Conservation (phyloP, 73 alveolate genomes). For the Paramecium sexaurelia region DNA sequence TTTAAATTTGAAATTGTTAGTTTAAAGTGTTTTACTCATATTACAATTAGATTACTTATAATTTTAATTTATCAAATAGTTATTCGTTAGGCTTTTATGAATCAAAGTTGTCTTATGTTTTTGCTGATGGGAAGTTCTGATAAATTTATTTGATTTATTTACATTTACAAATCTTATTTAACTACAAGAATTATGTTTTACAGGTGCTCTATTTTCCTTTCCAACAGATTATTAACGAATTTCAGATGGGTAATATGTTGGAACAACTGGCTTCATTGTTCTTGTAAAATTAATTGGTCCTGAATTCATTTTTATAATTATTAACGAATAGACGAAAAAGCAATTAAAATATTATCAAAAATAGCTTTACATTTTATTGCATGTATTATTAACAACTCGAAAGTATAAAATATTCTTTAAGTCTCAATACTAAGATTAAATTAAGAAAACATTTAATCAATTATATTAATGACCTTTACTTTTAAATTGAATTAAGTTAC, state of each 20-base stretch:
- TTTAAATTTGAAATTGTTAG: constrained; percentile 41
- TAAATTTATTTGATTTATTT: not conserved
- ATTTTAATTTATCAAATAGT: not conserved
- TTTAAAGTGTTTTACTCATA: constrained; percentile 15
- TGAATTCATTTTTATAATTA: not conserved
- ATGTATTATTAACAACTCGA: too few relatives aligned
- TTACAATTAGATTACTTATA: not conserved
- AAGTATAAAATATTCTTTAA: too few relatives aligned
- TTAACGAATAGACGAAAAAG: not conserved
- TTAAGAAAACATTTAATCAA: not conserved
- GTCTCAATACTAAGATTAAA: too few relatives aligned
- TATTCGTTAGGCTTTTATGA: not conserved
- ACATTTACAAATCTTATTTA: not conserved
- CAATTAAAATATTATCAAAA: not conserved
- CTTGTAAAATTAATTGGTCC: not conserved
- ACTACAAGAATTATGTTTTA: constrained; percentile 21
- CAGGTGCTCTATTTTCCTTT: not conserved
- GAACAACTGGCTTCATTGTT: constrained; percentile 4
- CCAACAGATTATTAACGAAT: constrained; percentile 5
- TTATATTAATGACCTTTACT: not conserved
- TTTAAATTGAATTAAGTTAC: not conserved
- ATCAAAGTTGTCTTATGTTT: not conserved
- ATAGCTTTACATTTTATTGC: too few relatives aligned
- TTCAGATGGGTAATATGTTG: constrained; percentile 16
- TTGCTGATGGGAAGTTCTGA: not conserved